phyloP scores from a whole-genome alignment of 495 filamentous ascomycete species.

The Astrothelium subdiscretum region DNA sequence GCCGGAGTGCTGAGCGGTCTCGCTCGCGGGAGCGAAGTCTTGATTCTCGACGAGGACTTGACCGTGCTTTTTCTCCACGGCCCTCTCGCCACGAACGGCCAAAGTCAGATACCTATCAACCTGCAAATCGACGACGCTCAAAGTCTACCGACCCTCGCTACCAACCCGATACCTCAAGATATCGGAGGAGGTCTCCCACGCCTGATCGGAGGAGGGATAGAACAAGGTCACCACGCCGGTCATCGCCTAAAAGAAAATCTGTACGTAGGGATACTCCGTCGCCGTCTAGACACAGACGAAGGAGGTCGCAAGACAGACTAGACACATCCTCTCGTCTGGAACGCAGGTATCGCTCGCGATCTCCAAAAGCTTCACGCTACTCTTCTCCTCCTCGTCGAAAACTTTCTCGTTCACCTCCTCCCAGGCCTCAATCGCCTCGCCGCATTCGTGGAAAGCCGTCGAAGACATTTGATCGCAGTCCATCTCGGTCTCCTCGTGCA shows the following conservation, averaged over 20 bases:
- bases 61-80: slow-evolving; percentile 21
- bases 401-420: background rate
- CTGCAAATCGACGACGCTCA: slow-evolving; percentile 19
- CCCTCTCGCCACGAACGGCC: slow-evolving; percentile 18
- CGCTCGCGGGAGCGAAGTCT: slow-evolving; percentile 5
- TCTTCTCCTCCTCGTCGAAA: background rate
- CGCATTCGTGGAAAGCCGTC: background rate
- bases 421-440: background rate
- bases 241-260: slow-evolving; percentile 13
- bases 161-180: slow-evolving; percentile 10
- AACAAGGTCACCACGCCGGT: slow-evolving; percentile 12
- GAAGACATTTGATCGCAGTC: background rate
- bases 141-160: slow-evolving; percentile 22
- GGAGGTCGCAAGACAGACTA: slow-evolving; percentile 6
- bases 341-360: background rate
- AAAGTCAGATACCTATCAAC: slow-evolving; percentile 19
- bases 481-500: background rate
- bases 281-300: slow-evolving; percentile 8
- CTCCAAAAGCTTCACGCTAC: background rate
- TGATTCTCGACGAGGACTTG: slow-evolving; percentile 10
- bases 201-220: slow-evolving; percentile 16
- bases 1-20: slow-evolving; percentile 21
- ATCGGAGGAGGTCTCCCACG: slow-evolving; percentile 11
- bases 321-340: background rate
- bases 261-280: slow-evolving; percentile 13